Evolutionary conservation across 768 basidiomycete genomes (phyloP).

Genomic region (Naganishia onofrii): DNA sequence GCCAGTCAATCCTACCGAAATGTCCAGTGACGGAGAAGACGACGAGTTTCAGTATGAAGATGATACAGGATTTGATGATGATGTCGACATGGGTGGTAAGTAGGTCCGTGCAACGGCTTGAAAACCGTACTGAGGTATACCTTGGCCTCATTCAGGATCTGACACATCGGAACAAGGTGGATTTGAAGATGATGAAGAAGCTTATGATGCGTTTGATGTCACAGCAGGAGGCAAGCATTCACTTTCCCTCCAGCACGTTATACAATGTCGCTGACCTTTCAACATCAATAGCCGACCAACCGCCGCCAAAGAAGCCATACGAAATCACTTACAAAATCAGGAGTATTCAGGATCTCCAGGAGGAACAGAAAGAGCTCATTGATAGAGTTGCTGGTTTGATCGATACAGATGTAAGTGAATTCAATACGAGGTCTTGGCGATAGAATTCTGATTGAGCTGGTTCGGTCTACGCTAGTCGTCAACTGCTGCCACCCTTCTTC

Average conservation of each 20-base stretch:
- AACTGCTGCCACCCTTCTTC: slow-evolving; percentile 72
- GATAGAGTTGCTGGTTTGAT: slow-evolving; percentile 85
- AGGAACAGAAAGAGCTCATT: slow-evolving; percentile 71
- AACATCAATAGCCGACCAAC: slow-evolving; percentile 24
- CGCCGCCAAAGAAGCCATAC: slow-evolving; percentile 56
- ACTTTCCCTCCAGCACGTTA: not conserved
- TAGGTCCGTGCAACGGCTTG: not conserved
- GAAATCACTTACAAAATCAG: slow-evolving; percentile 82
- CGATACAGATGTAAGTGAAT: slow-evolving; percentile 75
- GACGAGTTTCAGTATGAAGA: slow-evolving; percentile 27
- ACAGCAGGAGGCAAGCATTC: slow-evolving; percentile 42
- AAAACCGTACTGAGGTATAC: not conserved
- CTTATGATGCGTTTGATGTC: slow-evolving; percentile 45
- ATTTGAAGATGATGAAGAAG: slow-evolving; percentile 36
- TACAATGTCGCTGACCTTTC: not conserved
- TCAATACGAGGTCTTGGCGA: not conserved
- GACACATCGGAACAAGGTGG: slow-evolving; percentile 27
- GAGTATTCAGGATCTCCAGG: slow-evolving; percentile 69
- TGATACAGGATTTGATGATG: slow-evolving; percentile 27
- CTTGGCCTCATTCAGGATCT: slow-evolving; percentile 1
- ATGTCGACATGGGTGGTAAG: slow-evolving; percentile 22
- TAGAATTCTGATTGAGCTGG: not conserved
- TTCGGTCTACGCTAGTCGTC: slow-evolving; percentile 56
- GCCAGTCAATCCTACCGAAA: not conserved
- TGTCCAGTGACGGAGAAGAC: slow-evolving; percentile 29